These are phyloP conservation scores for Colletotrichum sublineola DNA, from an alignment of 2,329 filamentous ascomycete species.

Conservation along the genomic window DNA sequence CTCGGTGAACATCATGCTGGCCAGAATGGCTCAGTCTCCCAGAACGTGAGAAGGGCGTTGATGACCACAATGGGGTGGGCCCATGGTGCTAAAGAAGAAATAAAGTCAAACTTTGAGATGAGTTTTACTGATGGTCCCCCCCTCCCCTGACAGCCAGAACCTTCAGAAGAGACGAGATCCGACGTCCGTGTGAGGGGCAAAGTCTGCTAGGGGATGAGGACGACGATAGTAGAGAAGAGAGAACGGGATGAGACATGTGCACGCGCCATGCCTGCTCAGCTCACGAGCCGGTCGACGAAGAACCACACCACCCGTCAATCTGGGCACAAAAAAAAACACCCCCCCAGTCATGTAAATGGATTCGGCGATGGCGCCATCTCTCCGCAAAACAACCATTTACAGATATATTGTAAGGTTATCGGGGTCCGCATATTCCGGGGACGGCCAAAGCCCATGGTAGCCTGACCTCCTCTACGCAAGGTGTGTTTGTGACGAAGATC, in stretches of 20 bases:
- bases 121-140: constrained; percentile 25
- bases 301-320: not conserved
- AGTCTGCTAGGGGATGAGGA: not conserved
- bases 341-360: not conserved
- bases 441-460: constrained; percentile 11
- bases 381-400: not conserved
- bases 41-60: not conserved
- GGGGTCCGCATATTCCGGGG: constrained; percentile 30
- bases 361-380: not conserved
- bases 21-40: not conserved
- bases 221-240: not conserved
- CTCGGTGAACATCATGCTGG: not conserved
- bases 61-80: not conserved
- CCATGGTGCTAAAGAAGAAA: not conserved
- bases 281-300: not conserved
- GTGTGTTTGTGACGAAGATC: not conserved
- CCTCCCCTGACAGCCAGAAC: constrained; percentile 30
- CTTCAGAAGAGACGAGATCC: constrained; percentile 20
- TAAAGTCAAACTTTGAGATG: constrained; percentile 34
- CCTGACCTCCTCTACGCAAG: not conserved
- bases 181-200: constrained; percentile 10
- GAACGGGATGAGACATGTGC: not conserved
- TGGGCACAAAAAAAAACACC: not conserved
- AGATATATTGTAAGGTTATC: constrained; percentile 36
- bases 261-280: not conserved